These are phyloP conservation scores for Lyophyllum atratum DNA, from an alignment of 768 basidiomycete species.

Conservation along the genomic window DNA sequence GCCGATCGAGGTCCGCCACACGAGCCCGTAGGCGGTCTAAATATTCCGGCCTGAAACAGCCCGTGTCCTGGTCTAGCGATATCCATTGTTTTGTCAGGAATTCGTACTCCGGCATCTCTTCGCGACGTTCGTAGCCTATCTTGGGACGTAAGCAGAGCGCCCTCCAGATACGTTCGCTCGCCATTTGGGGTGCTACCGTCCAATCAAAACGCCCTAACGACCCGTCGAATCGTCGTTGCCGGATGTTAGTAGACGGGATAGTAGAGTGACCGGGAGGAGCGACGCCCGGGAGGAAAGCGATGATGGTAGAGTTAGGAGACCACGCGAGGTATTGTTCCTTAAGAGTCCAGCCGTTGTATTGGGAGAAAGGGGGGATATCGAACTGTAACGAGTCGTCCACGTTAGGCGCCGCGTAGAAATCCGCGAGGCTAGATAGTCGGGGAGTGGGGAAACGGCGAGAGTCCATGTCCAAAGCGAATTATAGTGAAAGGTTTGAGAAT, in stretches of 20 bases:
- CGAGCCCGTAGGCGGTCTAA: neutral
- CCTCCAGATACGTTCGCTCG: neutral
- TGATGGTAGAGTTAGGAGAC: neutral
- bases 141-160: neutral
- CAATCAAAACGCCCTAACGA: conserved; percentile 12
- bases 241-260: neutral
- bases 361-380: neutral
- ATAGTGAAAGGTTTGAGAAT: too few relatives aligned
- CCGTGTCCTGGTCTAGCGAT: too few relatives aligned
- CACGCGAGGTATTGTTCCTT: too few relatives aligned
- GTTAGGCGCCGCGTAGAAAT: neutral
- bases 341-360: neutral
- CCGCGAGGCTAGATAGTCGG: neutral
- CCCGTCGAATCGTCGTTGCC: neutral
- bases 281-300: neutral
- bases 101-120: neutral
- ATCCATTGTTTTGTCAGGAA: neutral
- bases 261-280: too few relatives aligned
- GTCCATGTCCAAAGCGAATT: too few relatives aligned
- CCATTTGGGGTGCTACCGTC: conserved; percentile 15
- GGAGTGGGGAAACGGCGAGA: neutral
- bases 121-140: neutral
- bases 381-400: neutral
- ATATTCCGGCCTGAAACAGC: too few relatives aligned
- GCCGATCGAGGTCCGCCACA: neutral